Conservation (phyloP, 352 stramenopile species). For the Globisporangium lucens region DNA sequence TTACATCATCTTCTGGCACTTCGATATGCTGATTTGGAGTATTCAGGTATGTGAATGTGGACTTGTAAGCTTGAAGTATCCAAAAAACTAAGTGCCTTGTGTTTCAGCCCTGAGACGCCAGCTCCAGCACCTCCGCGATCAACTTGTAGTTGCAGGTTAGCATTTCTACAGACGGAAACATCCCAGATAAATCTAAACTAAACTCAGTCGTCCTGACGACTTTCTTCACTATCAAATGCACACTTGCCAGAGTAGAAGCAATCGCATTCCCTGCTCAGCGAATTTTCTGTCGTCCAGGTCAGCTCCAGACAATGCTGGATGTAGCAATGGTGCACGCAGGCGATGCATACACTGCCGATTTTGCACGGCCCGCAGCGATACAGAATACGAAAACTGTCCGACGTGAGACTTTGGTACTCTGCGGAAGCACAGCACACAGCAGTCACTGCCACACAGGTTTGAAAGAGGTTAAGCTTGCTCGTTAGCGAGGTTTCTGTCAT, state of each 20-base stretch:
- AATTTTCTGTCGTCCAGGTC: conserved; percentile 50
- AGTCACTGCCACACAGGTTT: conserved; percentile 24
- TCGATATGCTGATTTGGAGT: conserved; percentile 52
- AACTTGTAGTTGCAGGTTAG: conserved; percentile 35
- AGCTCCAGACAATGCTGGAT: conserved; percentile 60
- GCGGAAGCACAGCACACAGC: conserved; percentile 48
- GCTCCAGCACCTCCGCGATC: conserved; percentile 63
- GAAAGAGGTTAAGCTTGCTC: neutral
- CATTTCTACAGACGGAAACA: too few species aligned
- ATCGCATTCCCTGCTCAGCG: conserved; percentile 34
- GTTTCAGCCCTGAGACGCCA: conserved; percentile 42
- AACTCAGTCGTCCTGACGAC: conserved; percentile 2
- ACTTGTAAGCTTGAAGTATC: neutral
- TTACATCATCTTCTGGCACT: conserved; percentile 78
- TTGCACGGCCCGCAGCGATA: conserved; percentile 60
- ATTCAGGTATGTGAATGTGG: conserved; percentile 32
- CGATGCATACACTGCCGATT: conserved; percentile 53
- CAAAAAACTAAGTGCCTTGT: neutral
- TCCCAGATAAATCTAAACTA: neutral
- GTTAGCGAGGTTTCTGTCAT: neutral
- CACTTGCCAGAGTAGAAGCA: conserved; percentile 39
- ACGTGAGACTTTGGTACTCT: conserved; percentile 58
- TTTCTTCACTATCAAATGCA: conserved; percentile 19
- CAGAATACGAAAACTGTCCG: conserved; percentile 71
- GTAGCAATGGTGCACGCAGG: conserved; percentile 65